These are phyloP conservation scores for Forsythia viridissima DNA, from an alignment of 257 asterid genomes.

Conservation along the genomic window DNA sequence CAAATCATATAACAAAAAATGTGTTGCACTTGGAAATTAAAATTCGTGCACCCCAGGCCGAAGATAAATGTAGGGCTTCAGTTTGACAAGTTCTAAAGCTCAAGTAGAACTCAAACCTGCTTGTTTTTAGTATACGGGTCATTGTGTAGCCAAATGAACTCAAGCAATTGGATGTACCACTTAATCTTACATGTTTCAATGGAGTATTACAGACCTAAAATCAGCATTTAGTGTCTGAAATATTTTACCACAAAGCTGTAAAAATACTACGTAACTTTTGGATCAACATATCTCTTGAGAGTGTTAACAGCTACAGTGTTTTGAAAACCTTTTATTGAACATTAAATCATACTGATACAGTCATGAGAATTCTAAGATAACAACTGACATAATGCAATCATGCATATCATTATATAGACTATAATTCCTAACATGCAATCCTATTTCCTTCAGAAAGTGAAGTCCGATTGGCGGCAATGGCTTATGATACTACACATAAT, in stretches of 20 bases:
- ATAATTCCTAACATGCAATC: not conserved
- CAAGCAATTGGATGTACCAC: not conserved
- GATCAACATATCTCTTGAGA: not conserved
- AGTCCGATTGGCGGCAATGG: not conserved
- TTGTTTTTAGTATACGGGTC: too few species aligned
- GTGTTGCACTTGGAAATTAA: too few species aligned
- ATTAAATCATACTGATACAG: not conserved
- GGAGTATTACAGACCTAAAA: not conserved
- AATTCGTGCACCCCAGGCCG: too few species aligned
- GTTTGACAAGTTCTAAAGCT: not conserved
- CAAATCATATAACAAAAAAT: too few species aligned
- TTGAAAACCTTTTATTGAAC: not conserved
- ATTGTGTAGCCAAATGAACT: not conserved
- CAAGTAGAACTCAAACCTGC: not conserved
- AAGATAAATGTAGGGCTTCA: not conserved
- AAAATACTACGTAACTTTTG: not conserved
- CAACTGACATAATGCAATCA: not conserved
- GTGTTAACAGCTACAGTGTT: not conserved
- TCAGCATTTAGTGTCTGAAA: not conserved
- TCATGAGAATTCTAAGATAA: not conserved
- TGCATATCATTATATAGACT: not conserved
- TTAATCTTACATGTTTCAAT: not conserved
- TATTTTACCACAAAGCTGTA: not conserved
- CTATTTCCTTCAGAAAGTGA: not conserved
- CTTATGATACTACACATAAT: constrained; percentile 13